phyloP scores from a whole-genome alignment of 352 stramenopile species.

The Nothophytophthora sp. region DNA sequence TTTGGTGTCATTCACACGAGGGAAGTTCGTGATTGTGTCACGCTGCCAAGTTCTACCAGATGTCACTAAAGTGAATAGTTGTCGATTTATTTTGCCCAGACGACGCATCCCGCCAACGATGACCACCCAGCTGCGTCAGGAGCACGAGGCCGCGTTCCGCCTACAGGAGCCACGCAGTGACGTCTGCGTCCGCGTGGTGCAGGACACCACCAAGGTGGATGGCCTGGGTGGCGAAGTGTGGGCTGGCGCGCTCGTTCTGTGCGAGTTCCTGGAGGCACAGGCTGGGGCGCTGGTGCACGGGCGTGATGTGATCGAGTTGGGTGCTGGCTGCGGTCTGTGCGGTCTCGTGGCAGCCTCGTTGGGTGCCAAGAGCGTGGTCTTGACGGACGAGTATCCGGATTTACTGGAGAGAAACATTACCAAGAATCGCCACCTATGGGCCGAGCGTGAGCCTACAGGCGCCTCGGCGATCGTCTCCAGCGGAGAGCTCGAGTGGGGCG shows the following conservation, averaged over 20 bases:
- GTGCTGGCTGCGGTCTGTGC: conserved; percentile 56
- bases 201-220: conserved; percentile 57
- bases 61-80: no score
- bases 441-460: conserved; percentile 3
- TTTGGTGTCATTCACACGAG: no score
- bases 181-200: conserved; percentile 37
- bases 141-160: conserved; percentile 39
- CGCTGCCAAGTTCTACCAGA: no score
- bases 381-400: conserved; percentile 66
- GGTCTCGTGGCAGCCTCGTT: conserved; percentile 46
- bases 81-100: no score
- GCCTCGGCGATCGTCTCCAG: conserved; percentile 17
- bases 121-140: conserved; percentile 20
- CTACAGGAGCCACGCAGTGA: conserved; percentile 8
- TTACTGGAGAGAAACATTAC: conserved; percentile 43
- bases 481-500: conserved; percentile 38
- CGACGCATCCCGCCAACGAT: conserved; percentile 6
- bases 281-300: conserved; percentile 18
- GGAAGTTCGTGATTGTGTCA: no score
- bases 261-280: conserved; percentile 43
- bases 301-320: conserved; percentile 52
- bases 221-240: conserved; percentile 61
- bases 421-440: conserved; percentile 36
- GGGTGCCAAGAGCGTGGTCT: conserved; percentile 26
- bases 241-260: conserved; percentile 55